A percentile compares a stretch with the other conserved stretches of the same genome.
These are phyloP conservation scores for Fusarium siculi DNA, from an alignment of 2,329 filamentous ascomycete species.

Conservation along the genomic window DNA sequence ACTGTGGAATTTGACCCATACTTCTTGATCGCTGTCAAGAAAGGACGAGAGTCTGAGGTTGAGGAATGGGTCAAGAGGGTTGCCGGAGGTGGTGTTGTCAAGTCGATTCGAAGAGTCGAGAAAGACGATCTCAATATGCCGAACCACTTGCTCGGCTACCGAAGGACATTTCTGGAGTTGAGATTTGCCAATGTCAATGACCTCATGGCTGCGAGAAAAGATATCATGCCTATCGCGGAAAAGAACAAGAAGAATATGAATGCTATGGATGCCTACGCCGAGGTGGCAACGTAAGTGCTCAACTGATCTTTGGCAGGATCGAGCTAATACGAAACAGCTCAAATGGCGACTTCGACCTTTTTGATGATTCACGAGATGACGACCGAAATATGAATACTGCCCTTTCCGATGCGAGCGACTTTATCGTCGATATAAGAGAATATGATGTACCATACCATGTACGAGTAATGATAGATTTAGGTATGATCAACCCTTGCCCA, in stretches of 20 bases:
- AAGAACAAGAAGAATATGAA: conserved; percentile 97
- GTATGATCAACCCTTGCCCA: conserved; percentile 54
- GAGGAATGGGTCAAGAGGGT: conserved; percentile 93
- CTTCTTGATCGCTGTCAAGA: conserved; percentile 90
- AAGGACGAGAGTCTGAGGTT: conserved; percentile 88
- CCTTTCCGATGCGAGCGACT: conserved; percentile 92
- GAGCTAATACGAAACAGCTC: conserved; percentile 55
- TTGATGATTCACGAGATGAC: conserved; percentile 86
- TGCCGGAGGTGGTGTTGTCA: conserved; percentile 82
- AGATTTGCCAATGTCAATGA: conserved; percentile 89
- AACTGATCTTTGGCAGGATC: neutral
- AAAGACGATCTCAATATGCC: conserved; percentile 96
- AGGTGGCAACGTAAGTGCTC: conserved; percentile 81
- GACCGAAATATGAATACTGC: conserved; percentile 80
- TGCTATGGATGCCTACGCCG: conserved; percentile 97
- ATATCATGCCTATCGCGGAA: conserved; percentile 90
- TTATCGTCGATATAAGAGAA: conserved; percentile 97
- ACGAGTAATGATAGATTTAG: conserved; percentile 95
- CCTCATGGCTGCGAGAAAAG: conserved; percentile 83
- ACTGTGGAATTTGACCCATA: conserved; percentile 97
- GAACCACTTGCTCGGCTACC: conserved; percentile 93
- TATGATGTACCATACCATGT: conserved; percentile 99
- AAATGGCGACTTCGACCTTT: conserved; percentile 90
- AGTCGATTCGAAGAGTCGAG: conserved; percentile 78
- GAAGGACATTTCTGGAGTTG: conserved; percentile 87